phyloP scores from a whole-genome alignment of 495 filamentous ascomycete species.

The Penicillium pulvis region DNA sequence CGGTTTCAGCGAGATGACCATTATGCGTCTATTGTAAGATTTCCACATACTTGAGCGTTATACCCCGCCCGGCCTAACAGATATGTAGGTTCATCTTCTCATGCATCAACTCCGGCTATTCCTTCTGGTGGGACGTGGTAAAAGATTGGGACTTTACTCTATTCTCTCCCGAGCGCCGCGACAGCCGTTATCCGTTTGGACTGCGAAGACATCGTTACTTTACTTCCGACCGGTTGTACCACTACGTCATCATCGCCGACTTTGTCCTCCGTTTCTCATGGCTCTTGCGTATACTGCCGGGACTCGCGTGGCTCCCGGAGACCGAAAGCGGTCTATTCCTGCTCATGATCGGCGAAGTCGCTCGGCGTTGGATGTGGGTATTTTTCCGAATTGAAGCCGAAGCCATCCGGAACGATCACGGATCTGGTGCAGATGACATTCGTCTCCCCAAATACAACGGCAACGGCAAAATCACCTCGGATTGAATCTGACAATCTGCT shows the following conservation, averaged over 20 bases:
- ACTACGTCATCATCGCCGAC: conserved; percentile 77
- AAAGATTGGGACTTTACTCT: conserved; percentile 96
- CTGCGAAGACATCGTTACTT: conserved; percentile 74
- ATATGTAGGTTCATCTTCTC: conserved; percentile 60
- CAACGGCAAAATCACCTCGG: conserved; percentile 53
- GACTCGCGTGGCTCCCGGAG: conserved; percentile 78
- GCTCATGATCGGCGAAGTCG: conserved; percentile 83
- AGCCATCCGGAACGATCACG: conserved; percentile 61
- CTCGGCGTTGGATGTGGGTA: conserved; percentile 92
- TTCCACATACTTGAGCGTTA: background rate
- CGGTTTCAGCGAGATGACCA: conserved; percentile 56
- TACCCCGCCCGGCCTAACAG: background rate
- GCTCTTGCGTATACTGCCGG: conserved; percentile 79
- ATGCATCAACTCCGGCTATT: conserved; percentile 81
- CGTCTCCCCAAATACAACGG: conserved; percentile 47
- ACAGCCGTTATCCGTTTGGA: conserved; percentile 71
- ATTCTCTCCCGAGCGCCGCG: conserved; percentile 56
- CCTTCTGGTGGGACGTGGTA: conserved; percentile 96
- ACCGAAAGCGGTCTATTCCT: conserved; percentile 84
- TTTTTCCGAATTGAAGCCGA: conserved; percentile 95
- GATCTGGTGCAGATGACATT: conserved; percentile 56
- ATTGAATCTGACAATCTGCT: conserved; percentile 33
- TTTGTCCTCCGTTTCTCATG: conserved; percentile 84
- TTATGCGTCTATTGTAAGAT: conserved; percentile 58
- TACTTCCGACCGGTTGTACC: conserved; percentile 70